Base-by-base conservation (phyloP, 495 filamentous ascomycete species). In the Eremomyces bilateralis region DNA sequence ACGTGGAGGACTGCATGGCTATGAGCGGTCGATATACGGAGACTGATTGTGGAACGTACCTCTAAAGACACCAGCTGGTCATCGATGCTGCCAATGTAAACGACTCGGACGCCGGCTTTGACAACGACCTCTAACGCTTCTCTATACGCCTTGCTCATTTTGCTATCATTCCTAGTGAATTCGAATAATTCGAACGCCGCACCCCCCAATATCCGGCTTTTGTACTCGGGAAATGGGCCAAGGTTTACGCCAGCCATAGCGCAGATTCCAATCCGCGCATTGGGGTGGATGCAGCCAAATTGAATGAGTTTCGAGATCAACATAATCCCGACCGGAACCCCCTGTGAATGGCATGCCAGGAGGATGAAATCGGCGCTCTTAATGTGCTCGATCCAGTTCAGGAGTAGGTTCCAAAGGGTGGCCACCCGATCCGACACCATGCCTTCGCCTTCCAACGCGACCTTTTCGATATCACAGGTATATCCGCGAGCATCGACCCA, bases 391-490 rank as follows among this genome's bases (percentile, higher is more conserved):
- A 93, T 80, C 84, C 82, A 93, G 48, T 92, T 95, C 19, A 94
- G 58, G 18, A 94, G 57, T 1, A 95, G 61, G 50, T 88, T 93
- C 88, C 88, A 97, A 3, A 97, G 60, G 32, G 82, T 70, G 37
- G 84, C 76, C 2, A 95, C 81, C 15, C 88, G 69, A 34, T 95
- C 83, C 2, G 67, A 65, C 20, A 97, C 88, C 49, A 76, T 80
- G n/a, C 88, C 88, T 57, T 97, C 88, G n/a, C 88, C 88, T 60
- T 95, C 88, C 3, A 97, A 62, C 12, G 88, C 81, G 3, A 95
- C 74, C 45, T 90, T 92, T 44, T 91, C 82, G 33, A 97, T 76
- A 12, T 70, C 61, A 39, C 65, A 67, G 3, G 61, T 57, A 25
- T 73, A 73, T 2, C 49, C 43, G 8, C 27, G 42, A 16, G 31